A percentile compares a stretch with the other conserved stretches of the same genome.
These are phyloP conservation scores for Termitomyces sp. DNA, from an alignment of 768 basidiomycete genomes.

Conservation along the genomic window DNA sequence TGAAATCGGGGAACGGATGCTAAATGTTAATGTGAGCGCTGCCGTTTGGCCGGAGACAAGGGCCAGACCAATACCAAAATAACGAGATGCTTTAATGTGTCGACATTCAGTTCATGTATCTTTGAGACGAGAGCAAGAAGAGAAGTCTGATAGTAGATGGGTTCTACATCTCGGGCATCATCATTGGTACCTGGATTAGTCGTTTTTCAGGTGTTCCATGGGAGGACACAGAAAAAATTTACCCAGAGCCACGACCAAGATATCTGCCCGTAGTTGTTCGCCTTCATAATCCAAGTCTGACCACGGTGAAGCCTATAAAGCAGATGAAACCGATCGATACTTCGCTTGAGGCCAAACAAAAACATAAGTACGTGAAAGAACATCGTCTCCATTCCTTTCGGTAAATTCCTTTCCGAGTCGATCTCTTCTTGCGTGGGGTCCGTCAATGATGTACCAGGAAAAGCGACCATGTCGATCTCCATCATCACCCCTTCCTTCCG, in stretches of 20 bases:
- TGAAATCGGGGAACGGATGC: constrained; percentile 8
- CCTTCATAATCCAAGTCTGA: neutral
- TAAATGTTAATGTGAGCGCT: neutral
- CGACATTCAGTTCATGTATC: neutral
- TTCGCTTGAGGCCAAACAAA: neutral
- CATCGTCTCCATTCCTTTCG: constrained; percentile 2
- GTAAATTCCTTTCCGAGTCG: neutral
- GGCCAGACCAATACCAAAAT: neutral
- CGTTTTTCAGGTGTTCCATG: neutral
- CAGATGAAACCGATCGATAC: neutral
- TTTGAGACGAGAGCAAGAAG: constrained; percentile 3
- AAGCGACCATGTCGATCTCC: constrained; percentile 6
- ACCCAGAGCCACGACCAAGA: constrained; percentile 5
- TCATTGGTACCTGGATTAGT: constrained; percentile 4
- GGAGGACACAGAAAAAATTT: neutral
- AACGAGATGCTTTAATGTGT: constrained; percentile 2
- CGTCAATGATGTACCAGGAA: constrained; percentile 4
- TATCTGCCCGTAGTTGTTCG: neutral
- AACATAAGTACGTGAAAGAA: neutral
- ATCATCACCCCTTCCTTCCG: constrained; percentile 2
- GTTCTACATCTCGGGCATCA: constrained; percentile 1
- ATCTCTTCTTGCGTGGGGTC: constrained; percentile 2
- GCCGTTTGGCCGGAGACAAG: neutral
- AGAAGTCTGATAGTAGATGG: neutral
- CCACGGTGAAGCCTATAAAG: constrained; percentile 1